Percentiles rank a stretch among this genome's conserved stretches.
phyloP scores from a whole-genome alignment of 202 grass and related monocot genomes.

The Sporobolus alterniflorus region DNA sequence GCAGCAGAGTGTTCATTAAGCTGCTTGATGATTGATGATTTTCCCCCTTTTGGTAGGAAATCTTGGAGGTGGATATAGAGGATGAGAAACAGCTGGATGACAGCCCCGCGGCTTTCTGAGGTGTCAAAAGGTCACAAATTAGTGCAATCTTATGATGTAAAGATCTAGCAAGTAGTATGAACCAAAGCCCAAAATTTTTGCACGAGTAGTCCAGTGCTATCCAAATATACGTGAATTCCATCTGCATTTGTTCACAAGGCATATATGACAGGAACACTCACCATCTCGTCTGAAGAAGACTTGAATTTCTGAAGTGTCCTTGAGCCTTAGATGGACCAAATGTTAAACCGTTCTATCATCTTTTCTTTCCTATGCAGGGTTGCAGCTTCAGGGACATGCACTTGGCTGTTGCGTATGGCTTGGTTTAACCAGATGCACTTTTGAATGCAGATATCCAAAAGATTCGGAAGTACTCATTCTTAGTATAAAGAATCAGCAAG shows the following conservation, averaged over 20 bases:
- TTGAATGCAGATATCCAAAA: neutral
- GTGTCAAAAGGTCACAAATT: conserved; percentile 9
- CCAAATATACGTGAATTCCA: neutral
- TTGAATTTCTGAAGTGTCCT: conserved; percentile 8
- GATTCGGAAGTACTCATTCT: neutral
- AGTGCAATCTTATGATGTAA: neutral
- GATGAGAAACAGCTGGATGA: conserved; percentile 91
- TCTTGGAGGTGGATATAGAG: conserved; percentile 93
- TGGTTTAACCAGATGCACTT: neutral
- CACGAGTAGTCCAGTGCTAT: neutral
- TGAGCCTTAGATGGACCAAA: neutral
- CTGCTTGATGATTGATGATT: neutral
- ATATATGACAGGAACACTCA: neutral
- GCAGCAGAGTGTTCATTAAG: neutral
- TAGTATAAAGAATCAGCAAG: conserved; percentile 5
- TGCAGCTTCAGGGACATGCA: neutral
- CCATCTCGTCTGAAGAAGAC: neutral
- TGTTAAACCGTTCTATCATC: neutral
- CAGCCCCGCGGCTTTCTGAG: conserved; percentile 80
- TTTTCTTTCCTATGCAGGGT: neutral
- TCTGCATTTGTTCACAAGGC: neutral
- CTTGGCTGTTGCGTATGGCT: neutral
- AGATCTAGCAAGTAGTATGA: neutral
- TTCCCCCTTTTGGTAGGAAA: conserved; percentile 57
- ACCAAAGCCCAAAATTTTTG: neutral